phyloP scores from a whole-genome alignment of 1,284 basidiomycete species.

The Flammula alnicola region DNA sequence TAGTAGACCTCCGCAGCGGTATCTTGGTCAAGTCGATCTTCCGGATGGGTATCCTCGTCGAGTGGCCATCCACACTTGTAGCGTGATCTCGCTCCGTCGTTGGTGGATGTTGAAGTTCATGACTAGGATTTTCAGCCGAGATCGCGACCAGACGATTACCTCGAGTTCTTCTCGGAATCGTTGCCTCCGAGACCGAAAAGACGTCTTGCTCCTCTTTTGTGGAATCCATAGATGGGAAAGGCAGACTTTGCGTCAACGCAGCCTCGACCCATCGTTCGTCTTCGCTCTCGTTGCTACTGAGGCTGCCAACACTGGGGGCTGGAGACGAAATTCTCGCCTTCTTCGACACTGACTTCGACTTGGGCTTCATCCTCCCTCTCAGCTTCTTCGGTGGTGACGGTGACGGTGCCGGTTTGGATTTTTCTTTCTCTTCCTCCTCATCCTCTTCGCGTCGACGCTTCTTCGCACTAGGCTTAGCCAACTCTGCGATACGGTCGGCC shows the following conservation, averaged over 20 bases:
- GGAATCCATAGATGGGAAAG: conserved; percentile 18
- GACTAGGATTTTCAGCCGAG: too few species aligned
- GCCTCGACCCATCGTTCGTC: conserved; percentile 33
- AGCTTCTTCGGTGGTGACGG: conserved; percentile 24
- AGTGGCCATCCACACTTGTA: conserved; percentile 5
- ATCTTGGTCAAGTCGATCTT: conserved; percentile 25
- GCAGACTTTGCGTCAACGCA: conserved; percentile 11
- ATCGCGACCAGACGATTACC: background rate
- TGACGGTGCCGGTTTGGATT: background rate
- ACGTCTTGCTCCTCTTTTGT: background rate
- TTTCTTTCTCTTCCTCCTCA: conserved; percentile 20
- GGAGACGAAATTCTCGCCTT: conserved; percentile 7
- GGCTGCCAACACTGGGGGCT: conserved; percentile 13
- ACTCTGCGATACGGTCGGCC: conserved; percentile 32
- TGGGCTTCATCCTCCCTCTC: conserved; percentile 28
- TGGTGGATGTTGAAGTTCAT: too few species aligned
- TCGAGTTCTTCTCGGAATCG: background rate
- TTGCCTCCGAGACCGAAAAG: background rate
- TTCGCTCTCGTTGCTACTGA: conserved; percentile 32
- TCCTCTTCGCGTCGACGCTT: conserved; percentile 26
- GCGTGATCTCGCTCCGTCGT: background rate
- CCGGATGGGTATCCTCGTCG: conserved; percentile 2
- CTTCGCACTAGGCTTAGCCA: conserved; percentile 19
- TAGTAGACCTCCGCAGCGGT: conserved; percentile 17
- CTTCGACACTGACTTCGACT: conserved; percentile 9